Percentiles rank a stretch among this genome's conserved stretches.
Evolutionary conservation across 164 flowering plant species (phyloP).

Genomic region (Euptelea pleiosperma): DNA sequence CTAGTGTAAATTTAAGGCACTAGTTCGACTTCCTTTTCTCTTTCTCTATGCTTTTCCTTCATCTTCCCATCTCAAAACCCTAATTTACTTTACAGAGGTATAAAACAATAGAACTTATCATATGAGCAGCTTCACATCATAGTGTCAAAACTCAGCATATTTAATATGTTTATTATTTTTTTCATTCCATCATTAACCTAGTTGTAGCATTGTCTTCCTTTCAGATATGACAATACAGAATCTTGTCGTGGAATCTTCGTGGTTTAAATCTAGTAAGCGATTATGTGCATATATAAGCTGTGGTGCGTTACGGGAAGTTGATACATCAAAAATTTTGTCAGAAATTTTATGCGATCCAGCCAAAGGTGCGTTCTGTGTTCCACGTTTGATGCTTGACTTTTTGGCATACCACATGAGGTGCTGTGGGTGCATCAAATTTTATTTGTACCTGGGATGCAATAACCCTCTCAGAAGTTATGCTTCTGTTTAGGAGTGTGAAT

Average conservation of each 20-base stretch:
- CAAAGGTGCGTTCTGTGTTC: slow-evolving; percentile 34
- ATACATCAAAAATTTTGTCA: slow-evolving; percentile 63
- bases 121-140: no score
- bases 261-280: slow-evolving; percentile 77
- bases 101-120: no score
- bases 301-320: slow-evolving; percentile 77
- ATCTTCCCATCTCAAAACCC: no score
- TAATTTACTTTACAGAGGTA: no score
- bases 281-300: slow-evolving; percentile 96
- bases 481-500: not conserved
- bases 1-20: no score
- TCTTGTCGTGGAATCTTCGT: slow-evolving; percentile 67
- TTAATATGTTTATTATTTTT: no score
- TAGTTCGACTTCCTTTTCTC: no score
- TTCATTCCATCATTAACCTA: not conserved
- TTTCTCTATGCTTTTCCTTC: no score
- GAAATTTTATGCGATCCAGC: slow-evolving; percentile 43
- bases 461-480: not conserved
- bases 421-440: slow-evolving; percentile 1
- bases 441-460: not conserved
- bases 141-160: no score
- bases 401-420: not conserved
- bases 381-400: not conserved
- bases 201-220: slow-evolving; percentile 5
- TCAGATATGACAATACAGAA: slow-evolving; percentile 77